Evolutionary conservation across 192 early-diverging fungal genomes (phyloP), one percentile per base, ranked within the genome.

Genomic region (Linnemannia schmuckeri): DNA sequence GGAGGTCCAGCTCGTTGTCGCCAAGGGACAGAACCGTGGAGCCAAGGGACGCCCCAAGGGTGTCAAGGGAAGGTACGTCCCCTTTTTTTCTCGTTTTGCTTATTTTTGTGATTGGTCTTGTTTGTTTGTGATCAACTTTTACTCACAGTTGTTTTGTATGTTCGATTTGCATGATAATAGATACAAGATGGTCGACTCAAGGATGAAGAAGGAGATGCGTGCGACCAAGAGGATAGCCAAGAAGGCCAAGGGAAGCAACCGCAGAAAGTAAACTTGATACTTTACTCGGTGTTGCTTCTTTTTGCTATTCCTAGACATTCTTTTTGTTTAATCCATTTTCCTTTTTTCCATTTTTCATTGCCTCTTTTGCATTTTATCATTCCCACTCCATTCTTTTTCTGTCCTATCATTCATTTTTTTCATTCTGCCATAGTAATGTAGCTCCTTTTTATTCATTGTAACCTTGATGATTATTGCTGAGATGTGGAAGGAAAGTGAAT

Each of bases 191-290:
- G 97, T 99, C 7, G 98, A 99, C 90, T 87, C 94, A 77, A 91
- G 96, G 57, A 98, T 99, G 97, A 98, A 98, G 94, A 98, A 97
- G 90, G 98, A 98, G 84, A 88, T 96, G 85, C 93, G 96, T 41
- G 97, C 97, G 2, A 82, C 91, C 72, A 98, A 98, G 92, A 89
- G 95, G 76, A 89, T 90, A 77, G 93, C 82, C 37, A 95, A 95
- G 89, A 91, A 92, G 76, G 82, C 79, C 72, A 93, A 94, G 90
- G 82, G 88, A 80, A 88, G 88, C 41, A 88, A 88, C 49, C 87
- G 92, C 72, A 88, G 82, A 70, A 90, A 87, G 75, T 88, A 89
- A 61, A 77, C 71, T 15, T 52, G 4, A 15, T 46, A 2, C 12
- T 46, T 13, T 61, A 27, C 57, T 66, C 61, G 61, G 61, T 27